Evolutionary conservation across 1,284 basidiomycete species (phyloP).

Genomic region (Mycena citricolor): DNA sequence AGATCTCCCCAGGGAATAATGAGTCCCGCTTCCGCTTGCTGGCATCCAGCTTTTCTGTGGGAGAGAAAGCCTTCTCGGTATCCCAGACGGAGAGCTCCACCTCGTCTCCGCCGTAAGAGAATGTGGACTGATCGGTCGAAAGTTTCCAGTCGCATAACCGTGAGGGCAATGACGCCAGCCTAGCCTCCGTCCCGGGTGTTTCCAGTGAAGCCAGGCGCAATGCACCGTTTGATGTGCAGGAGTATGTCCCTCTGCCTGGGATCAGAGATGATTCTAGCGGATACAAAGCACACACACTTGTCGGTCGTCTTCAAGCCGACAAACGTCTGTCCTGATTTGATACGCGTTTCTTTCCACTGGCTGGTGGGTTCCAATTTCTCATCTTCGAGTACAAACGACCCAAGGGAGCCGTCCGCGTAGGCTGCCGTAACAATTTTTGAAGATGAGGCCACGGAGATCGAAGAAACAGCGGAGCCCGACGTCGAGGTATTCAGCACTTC

Average conservation of each 20-base stretch:
- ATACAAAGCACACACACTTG: constrained; percentile 38
- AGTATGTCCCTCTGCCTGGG: constrained; percentile 47
- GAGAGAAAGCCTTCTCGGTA: constrained; percentile 63
- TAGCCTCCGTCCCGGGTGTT: constrained; percentile 28
- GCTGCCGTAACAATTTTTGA: constrained; percentile 66
- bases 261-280: constrained; percentile 2
- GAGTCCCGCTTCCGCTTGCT: constrained; percentile 70
- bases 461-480: constrained; percentile 9
- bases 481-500: constrained; percentile 15
- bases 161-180: constrained; percentile 52
- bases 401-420: constrained; percentile 55
- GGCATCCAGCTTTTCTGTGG: constrained; percentile 21
- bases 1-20: constrained; percentile 70
- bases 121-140: constrained; percentile 50
- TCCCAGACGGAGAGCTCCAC: constrained; percentile 86
- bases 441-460: constrained; percentile 18
- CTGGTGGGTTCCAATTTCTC: constrained; percentile 41
- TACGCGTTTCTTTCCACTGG: constrained; percentile 64
- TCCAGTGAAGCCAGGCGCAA: constrained; percentile 47
- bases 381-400: constrained; percentile 42
- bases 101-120: constrained; percentile 86
- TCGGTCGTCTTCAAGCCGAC: constrained; percentile 55
- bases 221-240: constrained; percentile 74
- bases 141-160: constrained; percentile 68
- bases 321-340: constrained; percentile 52